Evolutionary conservation across 352 stramenopile species (phyloP), one percentile per base, ranked within the genome.

Genomic region (Globisporangium yorkense): DNA sequence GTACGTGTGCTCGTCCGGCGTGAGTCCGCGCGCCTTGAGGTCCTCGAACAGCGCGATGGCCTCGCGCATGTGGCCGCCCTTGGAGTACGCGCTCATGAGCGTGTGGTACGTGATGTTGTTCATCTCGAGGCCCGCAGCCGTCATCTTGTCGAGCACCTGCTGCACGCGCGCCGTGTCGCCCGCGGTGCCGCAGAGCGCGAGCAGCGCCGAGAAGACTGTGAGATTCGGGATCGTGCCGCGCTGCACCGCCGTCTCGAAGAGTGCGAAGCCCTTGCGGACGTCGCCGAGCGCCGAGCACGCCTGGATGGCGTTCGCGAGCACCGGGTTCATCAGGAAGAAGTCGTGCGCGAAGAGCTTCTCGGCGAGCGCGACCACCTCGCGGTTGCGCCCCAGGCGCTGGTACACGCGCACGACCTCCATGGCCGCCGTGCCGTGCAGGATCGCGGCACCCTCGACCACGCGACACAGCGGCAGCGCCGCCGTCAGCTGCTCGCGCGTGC

Each of bases 91-190:
- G 43, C 62, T 83, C 70, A 94, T 87, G 45, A 82, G 70, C 55
- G 80, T 77, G 57, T 90, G 80, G 59, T 88, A 88, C 54, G 76
- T 84, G 45, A 83, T 79, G 61, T 87, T 61, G 60, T 82, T 89
- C 78, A 92, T 84, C 51, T 72, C 54, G 2, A 86, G 56, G 8
- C 74, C 75, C 10, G 65, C 63, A 4, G 80, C 55, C 31, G 82
- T 54, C 78, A 92, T 89, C 54, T 84, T 68, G 20, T 60, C 51
- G 15, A 89, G 69, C 50, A 88, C 65, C 27, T 61, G 40, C 39
- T 76, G 63, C 31, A 91, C 75, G 8, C 68, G 67, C n/a, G 67
- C 64, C 18, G 70, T 68, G 54, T 92, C 80, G 13, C 75, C 76
- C 0, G 68, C 67, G 1, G 70, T 62, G 1, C 69, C 77, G 20